Evolutionary conservation across 805 yeast genomes (phyloP), one percentile per base, ranked within the genome.

Genomic region (Myxozyma geophila): DNA sequence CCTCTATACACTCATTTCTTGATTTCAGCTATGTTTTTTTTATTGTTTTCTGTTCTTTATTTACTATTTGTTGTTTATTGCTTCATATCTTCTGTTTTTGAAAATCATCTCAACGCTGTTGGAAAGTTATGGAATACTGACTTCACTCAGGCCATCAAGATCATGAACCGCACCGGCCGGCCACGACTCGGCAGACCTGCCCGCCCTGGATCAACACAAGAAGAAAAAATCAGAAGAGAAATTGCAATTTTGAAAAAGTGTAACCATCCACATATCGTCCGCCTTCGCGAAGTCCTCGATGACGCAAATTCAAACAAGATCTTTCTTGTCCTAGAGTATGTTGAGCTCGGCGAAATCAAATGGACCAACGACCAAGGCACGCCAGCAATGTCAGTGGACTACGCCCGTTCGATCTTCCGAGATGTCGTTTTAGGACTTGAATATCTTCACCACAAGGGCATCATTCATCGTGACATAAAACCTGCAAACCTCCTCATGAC

Each of bases 161-260:
- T 95, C 57, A 91, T 95, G 50, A 92, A 90, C 76, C 82, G 98
- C 59, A 85, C 85, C 56, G 85, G 60, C 35, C 79, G 83, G 53
- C 86, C 85, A 2, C 78, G 80, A 13, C 74, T 83, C 5, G 88
- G 86, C 36, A 74, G 82, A 59, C 82, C 71, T 3, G 35, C 59
- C 6, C 58, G 67, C 17, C 63, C 67, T 6, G 71, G 73, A 35
- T 68, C 73, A 75, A 80, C 83, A 48, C 83, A 88, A 72, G 96
- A 90, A 66, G 89, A 85, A 56, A 88, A 86, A 70, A 85, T 92
- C 54, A 84, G 90, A 70, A 82, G 91, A 60, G 99, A 95, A 74
- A 89, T 95, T 64, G 95, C 96, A 33, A 93, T 93, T 66, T 88
- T 95, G 88, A 92, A 92, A 74, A 90, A 90, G 74, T 89, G 97